Conservation (phyloP, 306 rosid genomes). For the Quercus alba region DNA sequence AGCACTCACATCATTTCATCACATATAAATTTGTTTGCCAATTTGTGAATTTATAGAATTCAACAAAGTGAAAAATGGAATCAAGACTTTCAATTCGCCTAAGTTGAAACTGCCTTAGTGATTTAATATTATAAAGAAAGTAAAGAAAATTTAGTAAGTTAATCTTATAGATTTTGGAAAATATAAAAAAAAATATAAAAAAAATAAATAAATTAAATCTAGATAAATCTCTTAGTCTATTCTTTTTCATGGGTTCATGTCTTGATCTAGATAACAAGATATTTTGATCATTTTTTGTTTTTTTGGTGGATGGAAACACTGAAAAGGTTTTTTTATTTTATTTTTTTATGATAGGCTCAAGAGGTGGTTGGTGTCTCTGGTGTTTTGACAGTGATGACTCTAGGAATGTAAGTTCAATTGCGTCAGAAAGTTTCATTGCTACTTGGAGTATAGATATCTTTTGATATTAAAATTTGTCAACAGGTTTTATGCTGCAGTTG, state of each 20-base stretch:
- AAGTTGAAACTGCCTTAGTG: neutral
- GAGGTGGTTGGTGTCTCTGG: constrained; percentile 79
- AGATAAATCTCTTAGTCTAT: neutral
- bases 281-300: neutral
- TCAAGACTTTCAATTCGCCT: neutral
- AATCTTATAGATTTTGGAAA: neutral
- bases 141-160: neutral
- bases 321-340: constrained; percentile 15
- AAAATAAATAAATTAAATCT: neutral
- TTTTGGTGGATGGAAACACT: constrained; percentile 9
- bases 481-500: constrained; percentile 91
- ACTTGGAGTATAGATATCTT: constrained; percentile 9
- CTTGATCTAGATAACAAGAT: neutral
- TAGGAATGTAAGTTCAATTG: constrained; percentile 80
- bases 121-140: neutral
- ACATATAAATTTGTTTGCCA: neutral
- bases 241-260: neutral
- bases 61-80: too few relatives aligned
- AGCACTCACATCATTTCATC: neutral
- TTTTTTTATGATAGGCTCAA: constrained; percentile 61
- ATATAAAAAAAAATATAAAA: neutral
- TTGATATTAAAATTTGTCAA: constrained; percentile 20
- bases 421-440: constrained; percentile 7
- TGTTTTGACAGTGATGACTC: constrained; percentile 77
- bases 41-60: neutral